Conservation (phyloP, 768 basidiomycete species). For the Hericium rajendrae region DNA sequence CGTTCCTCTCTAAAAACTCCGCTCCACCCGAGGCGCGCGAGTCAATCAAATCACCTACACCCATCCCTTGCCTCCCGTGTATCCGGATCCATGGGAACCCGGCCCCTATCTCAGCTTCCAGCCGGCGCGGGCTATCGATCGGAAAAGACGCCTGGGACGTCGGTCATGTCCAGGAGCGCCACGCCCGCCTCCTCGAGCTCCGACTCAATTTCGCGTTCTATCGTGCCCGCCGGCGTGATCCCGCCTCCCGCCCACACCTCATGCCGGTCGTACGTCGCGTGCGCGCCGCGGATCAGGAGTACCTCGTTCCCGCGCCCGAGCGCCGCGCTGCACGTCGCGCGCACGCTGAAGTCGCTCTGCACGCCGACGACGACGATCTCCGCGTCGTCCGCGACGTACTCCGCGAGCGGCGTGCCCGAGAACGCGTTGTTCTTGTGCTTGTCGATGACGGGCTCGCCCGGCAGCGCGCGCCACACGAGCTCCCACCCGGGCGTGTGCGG, state of each 20-base stretch:
- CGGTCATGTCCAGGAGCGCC: conserved; percentile 55
- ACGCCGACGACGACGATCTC: conserved; percentile 60
- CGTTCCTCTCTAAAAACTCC: no score
- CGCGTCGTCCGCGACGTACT: conserved; percentile 40
- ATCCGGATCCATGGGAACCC: no score
- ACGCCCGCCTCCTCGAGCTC: conserved; percentile 66
- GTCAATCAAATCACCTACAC: no score
- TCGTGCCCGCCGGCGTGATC: conserved; percentile 38
- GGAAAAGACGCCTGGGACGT: conserved; percentile 48
- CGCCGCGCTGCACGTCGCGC: conserved; percentile 49
- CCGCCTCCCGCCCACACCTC: conserved; percentile 53
- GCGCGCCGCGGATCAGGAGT: conserved; percentile 50
- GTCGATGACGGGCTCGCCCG: conserved; percentile 47
- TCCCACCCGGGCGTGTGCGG: conserved; percentile 48
- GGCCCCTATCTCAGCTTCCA: no score
- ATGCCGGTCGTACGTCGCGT: conserved; percentile 58
- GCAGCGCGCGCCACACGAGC: conserved; percentile 43
- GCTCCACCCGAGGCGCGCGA: no score
- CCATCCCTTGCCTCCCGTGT: no score
- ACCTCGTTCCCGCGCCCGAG: conserved; percentile 58
- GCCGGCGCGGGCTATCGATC: conserved; percentile 29
- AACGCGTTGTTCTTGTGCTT: conserved; percentile 46
- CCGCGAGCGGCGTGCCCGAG: conserved; percentile 42
- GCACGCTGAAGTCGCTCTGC: conserved; percentile 53
- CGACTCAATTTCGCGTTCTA: conserved; percentile 52